A percentile compares a stretch with the other conserved stretches of the same genome.
Conservation (phyloP, 2,329 filamentous ascomycete genomes). For the Ophiostoma himal-ulmi region DNA sequence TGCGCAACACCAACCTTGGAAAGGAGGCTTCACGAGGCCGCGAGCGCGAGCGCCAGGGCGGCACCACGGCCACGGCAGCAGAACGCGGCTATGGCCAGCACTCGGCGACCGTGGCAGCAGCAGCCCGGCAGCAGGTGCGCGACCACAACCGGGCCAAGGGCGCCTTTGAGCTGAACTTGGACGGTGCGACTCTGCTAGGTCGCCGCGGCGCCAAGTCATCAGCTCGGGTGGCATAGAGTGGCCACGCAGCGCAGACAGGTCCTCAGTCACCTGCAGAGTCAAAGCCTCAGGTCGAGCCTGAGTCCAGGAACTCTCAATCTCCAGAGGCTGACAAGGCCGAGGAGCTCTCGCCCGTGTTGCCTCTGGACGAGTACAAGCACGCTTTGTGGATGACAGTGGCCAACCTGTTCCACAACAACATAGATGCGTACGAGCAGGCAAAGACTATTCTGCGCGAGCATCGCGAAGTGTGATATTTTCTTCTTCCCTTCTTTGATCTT, state of each 20-base stretch:
- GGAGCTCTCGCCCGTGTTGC: not conserved
- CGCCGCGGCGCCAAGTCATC: conserved; percentile 55
- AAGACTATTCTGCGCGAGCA: not conserved
- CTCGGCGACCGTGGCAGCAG: conserved; percentile 73
- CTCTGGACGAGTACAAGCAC: not conserved
- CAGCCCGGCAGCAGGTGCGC: conserved; percentile 71
- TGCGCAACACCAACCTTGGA: conserved; percentile 71
- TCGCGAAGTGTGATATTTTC: not conserved
- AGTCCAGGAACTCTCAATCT: not conserved
- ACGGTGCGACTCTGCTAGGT: conserved; percentile 83
- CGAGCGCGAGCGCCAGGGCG: conserved; percentile 43
- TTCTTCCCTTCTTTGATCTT: not conserved
- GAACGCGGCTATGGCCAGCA: conserved; percentile 82
- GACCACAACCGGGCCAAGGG: conserved; percentile 65
- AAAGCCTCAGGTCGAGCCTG: not conserved
- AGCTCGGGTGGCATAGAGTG: conserved; percentile 37
- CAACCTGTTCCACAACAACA: not conserved
- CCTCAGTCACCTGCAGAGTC: not conserved
- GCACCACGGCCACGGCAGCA: conserved; percentile 30
- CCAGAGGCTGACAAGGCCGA: not conserved
- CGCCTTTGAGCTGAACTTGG: conserved; percentile 84
- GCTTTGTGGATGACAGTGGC: not conserved
- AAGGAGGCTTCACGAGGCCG: conserved; percentile 38
- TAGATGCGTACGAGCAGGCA: not conserved
- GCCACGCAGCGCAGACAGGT: not conserved